Conservation (phyloP, 768 basidiomycete species). For the Rhodosporidiobolus sp. region DNA sequence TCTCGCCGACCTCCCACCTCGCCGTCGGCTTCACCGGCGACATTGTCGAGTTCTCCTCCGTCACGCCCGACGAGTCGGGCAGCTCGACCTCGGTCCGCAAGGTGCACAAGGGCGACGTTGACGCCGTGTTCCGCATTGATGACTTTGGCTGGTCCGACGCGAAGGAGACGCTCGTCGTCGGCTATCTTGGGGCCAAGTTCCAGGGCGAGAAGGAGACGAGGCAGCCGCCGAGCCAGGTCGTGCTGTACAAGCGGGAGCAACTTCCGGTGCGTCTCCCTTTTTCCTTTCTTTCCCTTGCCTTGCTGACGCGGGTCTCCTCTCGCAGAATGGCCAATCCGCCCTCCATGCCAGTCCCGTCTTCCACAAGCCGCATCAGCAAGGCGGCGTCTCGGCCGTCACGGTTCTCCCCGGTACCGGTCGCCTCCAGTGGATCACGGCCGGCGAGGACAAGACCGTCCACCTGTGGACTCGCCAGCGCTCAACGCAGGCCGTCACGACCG, state of each 20-base stretch:
- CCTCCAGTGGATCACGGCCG: conserved; percentile 26
- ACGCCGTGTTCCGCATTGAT: conserved; percentile 26
- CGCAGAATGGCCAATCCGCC: background rate
- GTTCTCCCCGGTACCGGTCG: conserved; percentile 1
- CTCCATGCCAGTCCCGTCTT: background rate
- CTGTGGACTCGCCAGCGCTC: conserved; percentile 30
- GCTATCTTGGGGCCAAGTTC: conserved; percentile 17
- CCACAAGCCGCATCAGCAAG: conserved; percentile 6
- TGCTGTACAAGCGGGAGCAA: conserved; percentile 18
- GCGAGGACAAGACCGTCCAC: conserved; percentile 34
- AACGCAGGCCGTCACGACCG: conserved; percentile 14
- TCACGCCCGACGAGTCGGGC: too few species aligned
- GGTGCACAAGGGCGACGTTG: background rate
- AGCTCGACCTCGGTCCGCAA: background rate
- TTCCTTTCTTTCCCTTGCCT: too few species aligned
- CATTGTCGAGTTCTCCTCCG: conserved; percentile 23
- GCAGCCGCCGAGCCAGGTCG: conserved; percentile 27
- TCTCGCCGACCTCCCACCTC: conserved; percentile 13
- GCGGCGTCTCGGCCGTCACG: conserved; percentile 21
- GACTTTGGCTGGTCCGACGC: conserved; percentile 19
- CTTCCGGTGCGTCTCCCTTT: background rate
- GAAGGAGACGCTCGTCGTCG: conserved; percentile 32
- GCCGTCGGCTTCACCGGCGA: conserved; percentile 30
- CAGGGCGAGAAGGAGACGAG: background rate
- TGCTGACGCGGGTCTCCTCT: background rate